Evolutionary conservation across 352 stramenopile genomes (phyloP).

Genomic region (Phytophthora nicotianae): DNA sequence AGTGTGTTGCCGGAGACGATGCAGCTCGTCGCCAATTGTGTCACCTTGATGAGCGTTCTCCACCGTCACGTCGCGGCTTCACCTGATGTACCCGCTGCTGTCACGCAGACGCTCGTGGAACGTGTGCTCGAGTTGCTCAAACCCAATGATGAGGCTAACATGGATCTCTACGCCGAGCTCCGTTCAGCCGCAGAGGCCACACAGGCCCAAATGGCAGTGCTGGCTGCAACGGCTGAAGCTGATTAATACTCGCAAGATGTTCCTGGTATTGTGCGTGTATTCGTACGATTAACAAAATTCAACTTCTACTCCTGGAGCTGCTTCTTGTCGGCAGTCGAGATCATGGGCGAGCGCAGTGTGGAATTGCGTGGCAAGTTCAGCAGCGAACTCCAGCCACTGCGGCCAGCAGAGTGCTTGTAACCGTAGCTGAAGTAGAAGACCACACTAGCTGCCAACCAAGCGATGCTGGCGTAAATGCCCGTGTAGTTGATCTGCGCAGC

Average conservation of each 20-base stretch:
- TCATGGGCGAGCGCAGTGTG: constrained; percentile 52
- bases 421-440: constrained; percentile 84
- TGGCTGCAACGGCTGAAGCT: constrained; percentile 11
- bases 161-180: constrained; percentile 72
- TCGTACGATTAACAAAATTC: constrained; percentile 25
- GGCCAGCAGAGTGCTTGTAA: constrained; percentile 67
- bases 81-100: constrained; percentile 42
- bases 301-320: constrained; percentile 35
- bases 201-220: constrained; percentile 37
- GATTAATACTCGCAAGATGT: constrained; percentile 10
- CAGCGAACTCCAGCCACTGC: constrained; percentile 62
- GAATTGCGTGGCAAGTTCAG: constrained; percentile 56
- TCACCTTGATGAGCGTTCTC: constrained; percentile 65
- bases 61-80: constrained; percentile 26
- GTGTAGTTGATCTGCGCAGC: constrained; percentile 61
- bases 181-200: constrained; percentile 34
- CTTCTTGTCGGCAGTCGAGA: constrained; percentile 54
- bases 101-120: constrained; percentile 68
- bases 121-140: constrained; percentile 67
- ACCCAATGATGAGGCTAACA: constrained; percentile 56
- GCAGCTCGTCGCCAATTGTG: constrained; percentile 56
- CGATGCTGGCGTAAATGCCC: constrained; percentile 54
- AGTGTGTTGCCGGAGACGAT: constrained; percentile 44
- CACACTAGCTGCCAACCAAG: constrained; percentile 62
- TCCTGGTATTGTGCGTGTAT: constrained; percentile 8